These are phyloP conservation scores for Solanum sitiens DNA, from an alignment of 257 asterid species.

Conservation along the genomic window DNA sequence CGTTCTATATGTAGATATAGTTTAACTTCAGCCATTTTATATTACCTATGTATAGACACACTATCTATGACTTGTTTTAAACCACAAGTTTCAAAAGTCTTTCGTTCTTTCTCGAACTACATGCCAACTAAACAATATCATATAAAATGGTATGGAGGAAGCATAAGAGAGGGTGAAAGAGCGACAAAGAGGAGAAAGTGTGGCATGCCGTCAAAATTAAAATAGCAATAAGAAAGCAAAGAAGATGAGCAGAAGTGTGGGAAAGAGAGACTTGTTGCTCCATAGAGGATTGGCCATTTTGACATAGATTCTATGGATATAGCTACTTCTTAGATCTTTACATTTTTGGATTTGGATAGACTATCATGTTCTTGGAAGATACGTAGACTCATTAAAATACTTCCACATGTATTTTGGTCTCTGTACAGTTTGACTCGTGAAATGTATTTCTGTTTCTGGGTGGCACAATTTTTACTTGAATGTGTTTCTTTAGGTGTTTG, in stretches of 20 bases:
- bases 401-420: background rate
- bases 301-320: background rate
- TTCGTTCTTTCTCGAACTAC: background rate
- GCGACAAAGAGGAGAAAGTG: background rate
- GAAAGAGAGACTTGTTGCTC: background rate
- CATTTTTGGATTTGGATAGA: background rate
- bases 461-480: background rate
- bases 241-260: background rate
- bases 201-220: background rate
- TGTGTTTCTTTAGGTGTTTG: background rate
- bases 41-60: background rate
- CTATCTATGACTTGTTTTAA: background rate
- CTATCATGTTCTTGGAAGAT: background rate
- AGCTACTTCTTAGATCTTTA: background rate
- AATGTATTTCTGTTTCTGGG: background rate
- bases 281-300: background rate
- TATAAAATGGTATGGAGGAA: background rate
- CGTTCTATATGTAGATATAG: background rate
- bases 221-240: background rate
- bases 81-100: background rate
- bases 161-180: background rate
- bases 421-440: background rate
- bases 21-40: background rate
- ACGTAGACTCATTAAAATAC: background rate
- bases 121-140: background rate